Conservation (phyloP, 2,329 filamentous ascomycete species). For the Penicillium sp. region DNA sequence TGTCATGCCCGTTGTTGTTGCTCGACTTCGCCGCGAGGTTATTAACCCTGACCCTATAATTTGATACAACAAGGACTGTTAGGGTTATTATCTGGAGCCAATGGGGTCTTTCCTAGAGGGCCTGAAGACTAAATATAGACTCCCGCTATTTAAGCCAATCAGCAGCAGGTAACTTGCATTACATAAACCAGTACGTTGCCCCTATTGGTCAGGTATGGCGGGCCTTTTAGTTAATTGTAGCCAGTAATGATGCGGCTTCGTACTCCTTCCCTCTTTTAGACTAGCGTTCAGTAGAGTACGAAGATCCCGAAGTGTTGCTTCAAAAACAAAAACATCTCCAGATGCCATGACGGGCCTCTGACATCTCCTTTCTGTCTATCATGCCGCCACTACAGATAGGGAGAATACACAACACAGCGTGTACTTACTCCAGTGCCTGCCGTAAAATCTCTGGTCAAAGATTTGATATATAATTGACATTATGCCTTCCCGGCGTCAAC, state of each 20-base stretch:
- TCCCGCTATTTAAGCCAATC: not conserved
- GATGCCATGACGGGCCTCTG: not conserved
- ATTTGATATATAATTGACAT: not conserved
- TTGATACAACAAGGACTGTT: too few species aligned
- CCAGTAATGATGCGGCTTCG: not conserved
- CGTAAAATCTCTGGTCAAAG: not conserved
- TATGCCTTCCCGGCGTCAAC: conserved; percentile 14
- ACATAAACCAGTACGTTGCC: not conserved
- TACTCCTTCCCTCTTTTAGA: not conserved
- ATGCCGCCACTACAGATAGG: not conserved
- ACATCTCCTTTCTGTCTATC: not conserved
- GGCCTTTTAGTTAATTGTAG: not conserved
- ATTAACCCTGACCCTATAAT: too few species aligned
- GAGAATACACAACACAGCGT: not conserved
- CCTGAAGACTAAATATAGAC: too few species aligned
- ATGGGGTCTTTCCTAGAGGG: too few species aligned
- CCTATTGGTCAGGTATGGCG: not conserved
- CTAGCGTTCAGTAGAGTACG: not conserved
- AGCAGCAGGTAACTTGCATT: not conserved
- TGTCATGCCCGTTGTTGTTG: too few species aligned
- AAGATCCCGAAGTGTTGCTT: too few species aligned
- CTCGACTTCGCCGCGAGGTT: too few species aligned
- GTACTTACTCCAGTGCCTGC: not conserved
- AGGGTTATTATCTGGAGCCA: too few species aligned
- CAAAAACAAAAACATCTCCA: too few species aligned